A percentile compares a stretch with the other conserved stretches of the same genome.
Conservation (phyloP, 768 basidiomycete species). For the Boletus speciosus region DNA sequence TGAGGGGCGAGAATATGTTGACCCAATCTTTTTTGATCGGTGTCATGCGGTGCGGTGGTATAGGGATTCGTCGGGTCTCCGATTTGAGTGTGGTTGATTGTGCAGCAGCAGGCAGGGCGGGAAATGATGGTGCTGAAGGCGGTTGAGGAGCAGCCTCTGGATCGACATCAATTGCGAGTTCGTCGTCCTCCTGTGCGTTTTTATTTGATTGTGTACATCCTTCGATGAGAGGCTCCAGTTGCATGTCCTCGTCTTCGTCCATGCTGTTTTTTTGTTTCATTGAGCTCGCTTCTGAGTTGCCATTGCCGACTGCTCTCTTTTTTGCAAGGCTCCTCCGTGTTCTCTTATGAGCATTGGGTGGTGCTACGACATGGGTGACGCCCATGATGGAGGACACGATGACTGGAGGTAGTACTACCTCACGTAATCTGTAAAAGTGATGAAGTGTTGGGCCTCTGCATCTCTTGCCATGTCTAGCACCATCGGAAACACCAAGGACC, state of each 20-base stretch:
- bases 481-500: constrained; percentile 18
- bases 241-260: constrained; percentile 33
- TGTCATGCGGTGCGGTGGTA: constrained; percentile 97
- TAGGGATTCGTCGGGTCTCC: constrained; percentile 83
- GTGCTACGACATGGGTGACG: constrained; percentile 36
- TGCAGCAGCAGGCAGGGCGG: constrained; percentile 59
- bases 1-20: constrained; percentile 90
- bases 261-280: constrained; percentile 2
- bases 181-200: constrained; percentile 49
- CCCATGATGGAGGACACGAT: constrained; percentile 33
- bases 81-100: constrained; percentile 58
- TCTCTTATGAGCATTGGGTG: constrained; percentile 38
- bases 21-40: constrained; percentile 97
- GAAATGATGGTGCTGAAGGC: constrained; percentile 60
- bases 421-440: constrained; percentile 15
- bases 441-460: background rate
- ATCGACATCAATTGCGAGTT: constrained; percentile 57
- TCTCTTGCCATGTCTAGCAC: constrained; percentile 19
- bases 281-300: constrained; percentile 7
- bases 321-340: constrained; percentile 43
- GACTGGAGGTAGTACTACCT: background rate
- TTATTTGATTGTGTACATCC: background rate
- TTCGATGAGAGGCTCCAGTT: constrained; percentile 14
- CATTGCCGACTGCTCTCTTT: constrained; percentile 28
- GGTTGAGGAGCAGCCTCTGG: constrained; percentile 43